Evolutionary conservation across 495 filamentous ascomycete genomes (phyloP).

Genomic region (Massariosphaeria phaeospora): DNA sequence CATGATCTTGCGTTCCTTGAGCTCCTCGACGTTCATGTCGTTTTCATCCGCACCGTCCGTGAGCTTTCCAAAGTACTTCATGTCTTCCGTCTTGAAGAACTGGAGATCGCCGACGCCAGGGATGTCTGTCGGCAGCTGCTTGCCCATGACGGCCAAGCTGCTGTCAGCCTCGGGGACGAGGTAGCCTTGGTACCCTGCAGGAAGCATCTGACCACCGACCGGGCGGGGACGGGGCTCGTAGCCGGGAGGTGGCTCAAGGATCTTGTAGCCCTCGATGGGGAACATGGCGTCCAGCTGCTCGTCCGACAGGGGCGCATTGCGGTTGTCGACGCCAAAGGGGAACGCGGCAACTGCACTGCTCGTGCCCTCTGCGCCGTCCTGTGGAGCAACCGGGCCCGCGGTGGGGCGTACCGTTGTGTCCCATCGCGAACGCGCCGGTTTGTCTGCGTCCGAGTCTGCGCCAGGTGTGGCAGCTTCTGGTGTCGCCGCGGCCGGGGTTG

Average conservation of each 20-base stretch:
- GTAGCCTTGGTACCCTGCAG: slow-evolving; percentile 69
- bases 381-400: slow-evolving; percentile 71
- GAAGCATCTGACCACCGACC: slow-evolving; percentile 66
- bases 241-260: slow-evolving; percentile 86
- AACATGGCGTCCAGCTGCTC: slow-evolving; percentile 92
- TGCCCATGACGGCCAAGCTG: slow-evolving; percentile 66
- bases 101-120: slow-evolving; percentile 95
- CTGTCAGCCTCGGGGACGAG: slow-evolving; percentile 96
- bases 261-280: slow-evolving; percentile 86
- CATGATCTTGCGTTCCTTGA: slow-evolving; percentile 99
- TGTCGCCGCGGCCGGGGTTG: slow-evolving; percentile 39
- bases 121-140: slow-evolving; percentile 93
- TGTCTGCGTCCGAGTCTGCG: slow-evolving; percentile 41
- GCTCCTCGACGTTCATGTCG: slow-evolving; percentile 82
- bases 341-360: slow-evolving; percentile 63
- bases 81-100: slow-evolving; percentile 98
- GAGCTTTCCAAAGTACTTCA: slow-evolving; percentile 98
- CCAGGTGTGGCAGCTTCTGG: slow-evolving; percentile 41
- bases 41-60: slow-evolving; percentile 94
- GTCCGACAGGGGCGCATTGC: slow-evolving; percentile 77
- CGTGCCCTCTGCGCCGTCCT: slow-evolving; percentile 73
- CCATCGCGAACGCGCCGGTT: slow-evolving; percentile 73
- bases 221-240: slow-evolving; percentile 84
- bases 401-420: slow-evolving; percentile 75
- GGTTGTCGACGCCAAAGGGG: slow-evolving; percentile 72